Evolutionary conservation across 805 yeast genomes (phyloP), one percentile per base, ranked within the genome.

Genomic region (Wickerhamomyces ciferrii): DNA sequence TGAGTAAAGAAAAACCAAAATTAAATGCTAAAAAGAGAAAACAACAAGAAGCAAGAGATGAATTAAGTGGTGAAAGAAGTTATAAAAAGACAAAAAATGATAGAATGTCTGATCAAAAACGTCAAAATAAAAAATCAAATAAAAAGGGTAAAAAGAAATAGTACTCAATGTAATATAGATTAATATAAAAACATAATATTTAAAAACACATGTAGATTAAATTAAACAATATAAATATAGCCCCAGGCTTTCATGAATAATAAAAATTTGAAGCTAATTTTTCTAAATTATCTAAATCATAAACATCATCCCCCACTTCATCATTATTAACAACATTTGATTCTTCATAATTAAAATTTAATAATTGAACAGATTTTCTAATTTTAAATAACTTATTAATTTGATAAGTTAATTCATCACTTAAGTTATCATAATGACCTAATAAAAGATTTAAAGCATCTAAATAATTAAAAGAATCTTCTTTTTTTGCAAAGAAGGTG

Each of bases 21-120:
- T 61, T 75, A 21, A 84, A 83, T 55, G 76, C 85, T 47, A 84
- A 81, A 62, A 83, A 83, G 72, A 76, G 91, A 67, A 87, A 87
- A 67, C 77, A 76, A 51, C 69, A 74, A 41, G 95, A 83, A 59
- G 85, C 76, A 1, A 75, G 75, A 46, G 87, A 84, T 44, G 78
- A 72, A 29, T 61, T 59, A 39, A 66, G 70, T 17, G 66, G 70
- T 17, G 50, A 41, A 44, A 77, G 91, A 68, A 66, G 76, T 32
- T 89, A 88, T 63, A 87, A 85, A 62, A 90, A 90, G 71, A 90
- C 97, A 9, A 81, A 82, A 64, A 68, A 59, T 42, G 96, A 87
- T 63, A 79, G 96, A 60, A 61, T 66, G 35, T 65, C 59, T 10
- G 79, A 77, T 56, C 81, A 76, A 57, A 68, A 72, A 45, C 66